These are phyloP conservation scores for Suillus placidus DNA, from an alignment of 768 basidiomycete species.

Conservation along the genomic window DNA sequence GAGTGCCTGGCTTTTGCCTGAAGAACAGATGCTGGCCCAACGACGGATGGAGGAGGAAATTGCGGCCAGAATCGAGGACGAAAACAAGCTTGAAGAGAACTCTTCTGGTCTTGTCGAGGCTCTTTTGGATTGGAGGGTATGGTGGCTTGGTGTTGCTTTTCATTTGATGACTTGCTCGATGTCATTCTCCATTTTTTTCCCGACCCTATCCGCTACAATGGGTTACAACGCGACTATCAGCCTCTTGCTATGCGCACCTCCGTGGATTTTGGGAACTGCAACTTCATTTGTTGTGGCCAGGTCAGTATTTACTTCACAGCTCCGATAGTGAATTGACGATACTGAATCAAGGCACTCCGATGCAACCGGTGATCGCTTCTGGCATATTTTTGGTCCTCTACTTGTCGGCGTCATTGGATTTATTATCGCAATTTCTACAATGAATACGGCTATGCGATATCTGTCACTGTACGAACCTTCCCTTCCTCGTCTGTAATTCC, in stretches of 20 bases:
- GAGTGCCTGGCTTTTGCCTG: no score
- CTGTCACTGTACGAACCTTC: slow-evolving; percentile 52
- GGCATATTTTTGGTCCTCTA: no score
- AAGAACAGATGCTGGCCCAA: no score
- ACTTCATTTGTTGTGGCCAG: slow-evolving; percentile 56
- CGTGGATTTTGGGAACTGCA: slow-evolving; percentile 63
- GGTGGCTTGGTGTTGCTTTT: slow-evolving; percentile 71
- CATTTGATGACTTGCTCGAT: slow-evolving; percentile 56
- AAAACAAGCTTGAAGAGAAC: slow-evolving; percentile 39
- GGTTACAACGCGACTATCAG: slow-evolving; percentile 63
- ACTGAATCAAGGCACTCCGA: slow-evolving; percentile 63
- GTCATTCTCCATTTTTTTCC: slow-evolving; percentile 79
- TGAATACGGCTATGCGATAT: slow-evolving; percentile 63
- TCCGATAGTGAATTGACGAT: slow-evolving; percentile 9
- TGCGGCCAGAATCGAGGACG: slow-evolving; percentile 51
- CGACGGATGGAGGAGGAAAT: slow-evolving; percentile 65
- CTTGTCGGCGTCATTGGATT: no score
- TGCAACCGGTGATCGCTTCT: slow-evolving; percentile 66
- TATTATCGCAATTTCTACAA: no score
- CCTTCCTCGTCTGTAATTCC: neutral
- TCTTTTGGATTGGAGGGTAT: slow-evolving; percentile 75
- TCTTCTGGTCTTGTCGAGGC: slow-evolving; percentile 55
- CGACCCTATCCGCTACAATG: slow-evolving; percentile 72
- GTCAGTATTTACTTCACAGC: slow-evolving; percentile 29
- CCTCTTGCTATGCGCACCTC: slow-evolving; percentile 75